phyloP scores from a whole-genome alignment of 2,329 filamentous ascomycete genomes.

The Nothopassalora personata region DNA sequence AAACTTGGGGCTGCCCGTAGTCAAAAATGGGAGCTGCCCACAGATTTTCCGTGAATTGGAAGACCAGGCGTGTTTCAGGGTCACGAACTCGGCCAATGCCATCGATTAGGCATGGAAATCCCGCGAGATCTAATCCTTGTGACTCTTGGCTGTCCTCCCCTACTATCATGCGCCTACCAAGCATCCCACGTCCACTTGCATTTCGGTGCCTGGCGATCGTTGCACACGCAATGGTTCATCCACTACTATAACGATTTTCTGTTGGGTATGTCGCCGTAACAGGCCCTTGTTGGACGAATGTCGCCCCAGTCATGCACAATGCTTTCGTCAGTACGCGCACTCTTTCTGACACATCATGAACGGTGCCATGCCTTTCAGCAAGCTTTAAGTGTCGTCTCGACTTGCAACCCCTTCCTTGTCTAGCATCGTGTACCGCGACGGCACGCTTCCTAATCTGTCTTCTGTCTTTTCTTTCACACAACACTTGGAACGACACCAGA shows the following conservation, averaged over 20 bases:
- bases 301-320: neutral
- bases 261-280: neutral
- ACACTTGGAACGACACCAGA: neutral
- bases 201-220: constrained; percentile 4
- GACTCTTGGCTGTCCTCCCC: neutral
- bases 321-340: neutral
- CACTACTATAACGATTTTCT: neutral
- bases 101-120: neutral
- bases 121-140: too few species aligned
- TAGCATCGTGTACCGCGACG: neutral
- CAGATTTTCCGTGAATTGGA: too few species aligned
- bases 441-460: neutral
- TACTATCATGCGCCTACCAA: neutral
- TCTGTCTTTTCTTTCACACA: neutral
- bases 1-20: too few species aligned
- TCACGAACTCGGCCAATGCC: neutral
- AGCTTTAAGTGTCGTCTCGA: constrained; percentile 1
- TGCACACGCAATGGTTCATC: neutral
- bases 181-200: constrained; percentile 1
- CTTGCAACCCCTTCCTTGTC: constrained; percentile 5
- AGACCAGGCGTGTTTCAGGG: neutral
- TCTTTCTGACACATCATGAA: neutral
- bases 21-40: too few species aligned
- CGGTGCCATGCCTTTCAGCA: neutral
- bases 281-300: neutral